A percentile compares a stretch with the other conserved stretches of the same genome.
Conservation (phyloP, 169 alveolate species). For the Plasmodium vinckei region DNA sequence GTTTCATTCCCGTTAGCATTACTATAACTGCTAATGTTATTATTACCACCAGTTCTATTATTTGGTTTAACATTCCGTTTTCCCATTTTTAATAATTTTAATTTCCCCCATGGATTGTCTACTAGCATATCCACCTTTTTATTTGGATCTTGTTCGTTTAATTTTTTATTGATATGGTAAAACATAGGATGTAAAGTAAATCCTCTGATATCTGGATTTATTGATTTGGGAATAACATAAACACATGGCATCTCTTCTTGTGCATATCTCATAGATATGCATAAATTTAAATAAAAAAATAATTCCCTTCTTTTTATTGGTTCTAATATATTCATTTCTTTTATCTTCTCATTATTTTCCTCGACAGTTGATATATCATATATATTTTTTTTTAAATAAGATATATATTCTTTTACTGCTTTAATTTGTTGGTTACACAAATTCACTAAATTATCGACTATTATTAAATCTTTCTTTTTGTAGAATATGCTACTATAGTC, state of each 20-base stretch:
- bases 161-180: slow-evolving; percentile 62
- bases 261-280: slow-evolving; percentile 50
- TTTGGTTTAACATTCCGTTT: slow-evolving; percentile 19
- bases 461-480: slow-evolving; percentile 39
- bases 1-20: slow-evolving; percentile 7
- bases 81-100: slow-evolving; percentile 56
- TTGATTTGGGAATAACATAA: slow-evolving; percentile 3
- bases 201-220: slow-evolving; percentile 62
- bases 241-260: slow-evolving; percentile 40
- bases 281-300: slow-evolving; percentile 61
- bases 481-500: background rate
- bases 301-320: slow-evolving; percentile 72
- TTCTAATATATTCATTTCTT: slow-evolving; percentile 63
- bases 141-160: slow-evolving; percentile 16
- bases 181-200: slow-evolving; percentile 75
- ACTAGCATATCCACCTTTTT: slow-evolving; percentile 5
- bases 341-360: slow-evolving; percentile 62
- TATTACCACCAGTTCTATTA: slow-evolving; percentile 7
- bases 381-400: slow-evolving; percentile 43
- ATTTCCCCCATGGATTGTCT: slow-evolving; percentile 57
- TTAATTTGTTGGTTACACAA: slow-evolving; percentile 50
- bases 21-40: background rate
- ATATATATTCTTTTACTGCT: slow-evolving; percentile 46
- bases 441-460: slow-evolving; percentile 43
- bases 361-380: slow-evolving; percentile 39